Conservation (phyloP, 2,329 filamentous ascomycete genomes). For the Botrytis hyacinthi region DNA sequence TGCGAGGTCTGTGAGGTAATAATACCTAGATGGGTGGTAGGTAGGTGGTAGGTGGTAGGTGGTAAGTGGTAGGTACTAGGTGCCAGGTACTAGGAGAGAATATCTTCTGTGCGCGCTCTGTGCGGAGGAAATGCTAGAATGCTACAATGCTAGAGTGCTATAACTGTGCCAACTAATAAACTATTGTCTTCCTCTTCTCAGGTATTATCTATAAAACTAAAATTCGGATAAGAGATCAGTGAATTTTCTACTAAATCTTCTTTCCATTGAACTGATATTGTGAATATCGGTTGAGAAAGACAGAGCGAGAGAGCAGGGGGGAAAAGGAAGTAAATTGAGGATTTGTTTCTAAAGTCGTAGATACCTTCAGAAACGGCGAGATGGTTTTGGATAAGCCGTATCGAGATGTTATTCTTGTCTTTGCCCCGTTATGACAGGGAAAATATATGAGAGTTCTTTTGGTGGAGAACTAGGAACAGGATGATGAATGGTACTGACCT, state of each 20-base stretch:
- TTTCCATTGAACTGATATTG: not conserved
- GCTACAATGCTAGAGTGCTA: not conserved
- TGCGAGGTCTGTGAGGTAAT: not conserved
- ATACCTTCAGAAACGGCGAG: not conserved
- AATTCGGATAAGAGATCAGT: not conserved
- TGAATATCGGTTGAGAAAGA: not conserved
- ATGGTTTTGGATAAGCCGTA: not conserved
- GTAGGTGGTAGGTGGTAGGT: not conserved
- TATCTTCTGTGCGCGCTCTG: not conserved
- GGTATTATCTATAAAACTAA: not conserved
- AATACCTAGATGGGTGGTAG: not conserved
- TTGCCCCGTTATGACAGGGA: not conserved
- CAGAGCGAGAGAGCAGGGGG: not conserved
- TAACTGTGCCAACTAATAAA: not conserved
- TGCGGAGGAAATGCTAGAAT: not conserved
- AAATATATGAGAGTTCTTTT: not conserved
- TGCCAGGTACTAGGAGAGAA: not conserved
- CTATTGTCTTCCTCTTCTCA: not conserved
- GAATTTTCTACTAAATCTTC: not conserved
- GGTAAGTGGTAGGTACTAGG: not conserved
- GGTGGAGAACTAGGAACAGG: conserved; percentile 1
- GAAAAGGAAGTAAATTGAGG: not conserved
- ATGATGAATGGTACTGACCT: not conserved
- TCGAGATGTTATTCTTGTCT: not conserved
- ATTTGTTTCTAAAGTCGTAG: not conserved